A percentile compares a stretch with the other conserved stretches of the same genome.
Evolutionary conservation across 176 grass and related monocot species (phyloP).

Genomic region (Oryza meridionalis): DNA sequence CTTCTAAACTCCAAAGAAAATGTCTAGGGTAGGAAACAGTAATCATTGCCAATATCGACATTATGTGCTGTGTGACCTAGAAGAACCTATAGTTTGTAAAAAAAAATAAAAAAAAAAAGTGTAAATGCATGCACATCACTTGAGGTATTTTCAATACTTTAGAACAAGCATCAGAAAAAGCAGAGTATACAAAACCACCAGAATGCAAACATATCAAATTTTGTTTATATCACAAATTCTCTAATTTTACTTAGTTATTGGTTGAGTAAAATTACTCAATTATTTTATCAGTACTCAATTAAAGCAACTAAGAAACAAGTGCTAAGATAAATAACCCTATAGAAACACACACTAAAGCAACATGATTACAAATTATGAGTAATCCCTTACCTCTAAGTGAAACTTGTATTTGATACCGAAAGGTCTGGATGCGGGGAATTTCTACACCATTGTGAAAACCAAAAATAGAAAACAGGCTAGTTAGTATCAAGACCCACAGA

Average conservation of each 20-base stretch:
- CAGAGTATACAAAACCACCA: slow-evolving; percentile 6
- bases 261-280: background rate
- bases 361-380: slow-evolving; percentile 19
- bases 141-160: background rate
- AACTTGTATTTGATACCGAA: slow-evolving; percentile 98
- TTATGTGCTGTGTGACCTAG: background rate
- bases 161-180: slow-evolving; percentile 25
- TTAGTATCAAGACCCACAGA: slow-evolving; percentile 31
- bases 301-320: slow-evolving; percentile 21
- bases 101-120: background rate
- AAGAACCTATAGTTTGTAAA: slow-evolving; percentile 12
- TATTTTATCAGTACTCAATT: slow-evolving; percentile 25
- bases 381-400: slow-evolving; percentile 78
- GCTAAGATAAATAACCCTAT: slow-evolving; percentile 4
- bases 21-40: background rate
- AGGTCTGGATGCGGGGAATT: slow-evolving; percentile 79
- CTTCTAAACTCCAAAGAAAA: background rate
- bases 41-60: background rate
- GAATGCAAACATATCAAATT: slow-evolving; percentile 9
- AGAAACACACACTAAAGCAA: background rate
- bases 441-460: slow-evolving; percentile 53
- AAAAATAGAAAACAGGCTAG: background rate
- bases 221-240: background rate
- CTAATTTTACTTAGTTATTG: slow-evolving; percentile 22
- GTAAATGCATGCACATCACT: background rate